Evolutionary conservation across 2,329 filamentous ascomycete genomes (phyloP), one percentile per base, ranked within the genome.

Genomic region (Chaetomium globosum): DNA sequence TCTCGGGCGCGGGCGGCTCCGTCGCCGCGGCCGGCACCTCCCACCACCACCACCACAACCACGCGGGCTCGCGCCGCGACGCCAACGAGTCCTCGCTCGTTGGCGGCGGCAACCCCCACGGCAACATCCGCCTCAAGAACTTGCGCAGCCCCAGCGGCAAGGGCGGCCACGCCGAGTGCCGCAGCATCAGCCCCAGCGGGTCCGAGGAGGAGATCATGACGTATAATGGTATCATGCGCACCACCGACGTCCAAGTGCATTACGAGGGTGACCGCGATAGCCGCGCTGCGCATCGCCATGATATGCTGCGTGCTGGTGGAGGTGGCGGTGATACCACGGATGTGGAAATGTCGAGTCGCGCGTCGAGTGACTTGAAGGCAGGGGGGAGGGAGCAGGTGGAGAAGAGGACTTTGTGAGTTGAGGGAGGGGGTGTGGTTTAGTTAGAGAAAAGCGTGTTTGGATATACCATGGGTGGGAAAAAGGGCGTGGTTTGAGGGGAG

Each of bases 141-240:
- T 53, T 67, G 16, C 65, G 67, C 28, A 63, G 69, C n/a, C 59
- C 65, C 23, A 51, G 33, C 13, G 53, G 33, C 10, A 64, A 66
- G 26, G 62, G 48, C n/a, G 52, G 57, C 2, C 66, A 68, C 51
- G 57, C 64, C 58, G 69, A 71, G 61, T 73, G 74, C 61, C 69
- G 74, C 23, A 71, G 72, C 55, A 67, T 72, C 31, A 74, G 74
- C 49, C 74, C 75, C 0, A 72, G 70, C 13, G 70, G 71, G 2
- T 75, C 74, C 59, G 73, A 75, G 54, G 74, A 76, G 63, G 74
- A 76, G 65, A 73, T 74, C 46, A 75, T 76, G 74, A 75, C 74
- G n/a, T 73, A 69, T 59, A 73, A 75, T 51, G 75, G 74, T 26
- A 77, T 76, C 36, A 73, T 76, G 75, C 74, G 70, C 5, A 69